These are phyloP conservation scores for Lactifluus volemus DNA, from an alignment of 768 basidiomycete genomes.

Conservation along the genomic window DNA sequence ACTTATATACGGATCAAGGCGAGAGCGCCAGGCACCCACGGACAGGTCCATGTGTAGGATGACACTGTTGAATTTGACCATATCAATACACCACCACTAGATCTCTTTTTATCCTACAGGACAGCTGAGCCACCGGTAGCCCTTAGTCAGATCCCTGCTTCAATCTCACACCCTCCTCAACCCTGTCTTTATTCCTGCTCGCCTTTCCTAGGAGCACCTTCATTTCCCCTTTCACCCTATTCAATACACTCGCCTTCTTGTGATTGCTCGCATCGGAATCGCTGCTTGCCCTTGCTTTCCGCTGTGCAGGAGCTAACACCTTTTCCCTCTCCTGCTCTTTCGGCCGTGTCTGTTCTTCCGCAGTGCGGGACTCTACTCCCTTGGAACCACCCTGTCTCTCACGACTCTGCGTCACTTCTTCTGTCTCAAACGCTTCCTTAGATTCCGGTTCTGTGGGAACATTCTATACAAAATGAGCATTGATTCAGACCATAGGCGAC, in stretches of 20 bases:
- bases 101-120: not conserved
- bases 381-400: not conserved
- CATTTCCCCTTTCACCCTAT: constrained; percentile 14
- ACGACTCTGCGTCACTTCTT: not conserved
- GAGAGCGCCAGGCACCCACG: too few relatives aligned
- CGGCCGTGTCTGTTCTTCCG: not conserved
- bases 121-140: not conserved
- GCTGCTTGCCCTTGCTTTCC: constrained; percentile 10
- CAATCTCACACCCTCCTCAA: constrained; percentile 14
- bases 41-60: too few relatives aligned
- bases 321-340: not conserved
- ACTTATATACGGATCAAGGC: too few relatives aligned
- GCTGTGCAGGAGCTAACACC: not conserved
- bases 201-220: constrained; percentile 15
- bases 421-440: not conserved
- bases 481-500: too few relatives aligned
- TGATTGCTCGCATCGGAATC: constrained; percentile 12
- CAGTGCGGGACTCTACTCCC: not conserved
- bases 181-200: constrained; percentile 9
- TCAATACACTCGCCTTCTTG: constrained; percentile 10
- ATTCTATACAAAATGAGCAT: not conserved
- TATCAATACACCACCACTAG: not conserved
- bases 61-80: not conserved
- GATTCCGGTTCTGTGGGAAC: not conserved
- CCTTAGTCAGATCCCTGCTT: constrained; percentile 3